Percentiles rank a stretch among this genome's conserved stretches.
phyloP scores from a whole-genome alignment of 768 basidiomycete genomes.

The Rhodotorula toruloides region DNA sequence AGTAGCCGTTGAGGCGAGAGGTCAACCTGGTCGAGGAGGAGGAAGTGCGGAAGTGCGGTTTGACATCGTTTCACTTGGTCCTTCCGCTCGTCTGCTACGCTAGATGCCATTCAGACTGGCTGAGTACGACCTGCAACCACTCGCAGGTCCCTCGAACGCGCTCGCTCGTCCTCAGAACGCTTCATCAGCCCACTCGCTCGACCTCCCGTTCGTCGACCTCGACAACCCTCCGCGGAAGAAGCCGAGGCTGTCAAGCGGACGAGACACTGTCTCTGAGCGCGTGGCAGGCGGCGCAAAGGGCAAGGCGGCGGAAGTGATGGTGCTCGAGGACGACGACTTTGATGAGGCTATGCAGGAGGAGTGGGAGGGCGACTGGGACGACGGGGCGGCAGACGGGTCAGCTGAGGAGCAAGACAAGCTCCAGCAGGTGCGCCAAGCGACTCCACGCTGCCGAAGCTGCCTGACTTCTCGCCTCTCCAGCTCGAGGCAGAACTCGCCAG shows the following conservation, averaged over 20 bases:
- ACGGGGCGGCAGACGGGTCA: not conserved
- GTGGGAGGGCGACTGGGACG: not conserved
- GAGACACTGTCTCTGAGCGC: not conserved
- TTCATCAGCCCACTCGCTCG: not conserved
- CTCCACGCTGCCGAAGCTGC: too few relatives aligned
- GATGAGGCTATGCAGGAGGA: not conserved
- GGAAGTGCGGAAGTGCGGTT: too few relatives aligned
- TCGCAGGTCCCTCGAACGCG: not conserved
- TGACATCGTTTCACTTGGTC: not conserved
- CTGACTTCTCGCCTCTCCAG: too few relatives aligned
- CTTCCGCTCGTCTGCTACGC: not conserved
- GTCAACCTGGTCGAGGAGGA: too few relatives aligned
- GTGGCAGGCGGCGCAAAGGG: not conserved
- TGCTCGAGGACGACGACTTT: not conserved
- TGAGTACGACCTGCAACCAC: accelerated
- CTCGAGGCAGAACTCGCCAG: constrained; percentile 50
- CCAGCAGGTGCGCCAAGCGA: constrained; percentile 5
- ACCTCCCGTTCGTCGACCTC: not conserved
- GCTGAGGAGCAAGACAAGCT: constrained; percentile 21
- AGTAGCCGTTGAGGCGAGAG: too few relatives aligned
- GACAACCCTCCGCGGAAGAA: not conserved
- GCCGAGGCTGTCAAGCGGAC: too few relatives aligned
- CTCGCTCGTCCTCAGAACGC: too few relatives aligned
- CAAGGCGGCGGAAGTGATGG: not conserved
- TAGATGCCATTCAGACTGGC: not conserved